Conservation (phyloP, 228 moss, liverwort and hornwort species). For the Sphagnum fallax region DNA sequence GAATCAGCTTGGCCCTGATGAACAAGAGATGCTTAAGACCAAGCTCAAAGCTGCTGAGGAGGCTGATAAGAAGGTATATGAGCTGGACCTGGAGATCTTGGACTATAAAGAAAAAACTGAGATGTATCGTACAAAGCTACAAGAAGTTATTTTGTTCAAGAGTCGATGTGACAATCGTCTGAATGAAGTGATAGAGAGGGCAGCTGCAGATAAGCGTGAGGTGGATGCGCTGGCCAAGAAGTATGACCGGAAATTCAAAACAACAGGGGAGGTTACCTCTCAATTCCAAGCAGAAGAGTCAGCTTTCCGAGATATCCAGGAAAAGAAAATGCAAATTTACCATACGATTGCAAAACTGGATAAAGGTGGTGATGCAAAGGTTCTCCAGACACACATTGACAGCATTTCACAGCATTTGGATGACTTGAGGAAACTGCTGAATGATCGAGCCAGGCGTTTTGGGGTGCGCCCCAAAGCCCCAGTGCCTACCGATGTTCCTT, state of each 20-base stretch:
- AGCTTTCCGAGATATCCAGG: conserved; percentile 93
- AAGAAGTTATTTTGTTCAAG: conserved; percentile 97
- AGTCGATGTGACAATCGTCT: conserved; percentile 95
- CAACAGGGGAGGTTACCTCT: conserved; percentile 84
- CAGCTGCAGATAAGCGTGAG: conserved; percentile 82
- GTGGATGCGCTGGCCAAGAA: conserved; percentile 87
- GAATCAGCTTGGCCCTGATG: conserved; percentile 80
- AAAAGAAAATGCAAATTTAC: conserved; percentile 84
- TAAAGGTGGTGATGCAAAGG: conserved; percentile 77
- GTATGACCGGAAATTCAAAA: conserved; percentile 96
- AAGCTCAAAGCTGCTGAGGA: conserved; percentile 94
- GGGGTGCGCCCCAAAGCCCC: conserved; percentile 71
- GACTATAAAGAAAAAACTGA: conserved; percentile 95
- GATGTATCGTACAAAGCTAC: conserved; percentile 81
- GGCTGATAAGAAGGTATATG: conserved; percentile 96
- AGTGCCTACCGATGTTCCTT: conserved; percentile 61
- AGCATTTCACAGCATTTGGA: conserved; percentile 58
- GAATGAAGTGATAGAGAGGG: conserved; percentile 82
- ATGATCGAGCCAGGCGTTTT: conserved; percentile 71
- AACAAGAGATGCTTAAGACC: conserved; percentile 90
- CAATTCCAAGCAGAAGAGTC: conserved; percentile 89
- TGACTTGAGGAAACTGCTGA: conserved; percentile 68
- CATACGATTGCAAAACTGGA: conserved; percentile 89
- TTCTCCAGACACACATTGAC: conserved; percentile 72
- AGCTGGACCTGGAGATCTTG: conserved; percentile 90